A percentile compares a stretch with the other conserved stretches of the same genome.
These are phyloP conservation scores for Syncephalastrum racemosum DNA, from an alignment of 371 early-diverging fungal genomes.

Conservation along the genomic window DNA sequence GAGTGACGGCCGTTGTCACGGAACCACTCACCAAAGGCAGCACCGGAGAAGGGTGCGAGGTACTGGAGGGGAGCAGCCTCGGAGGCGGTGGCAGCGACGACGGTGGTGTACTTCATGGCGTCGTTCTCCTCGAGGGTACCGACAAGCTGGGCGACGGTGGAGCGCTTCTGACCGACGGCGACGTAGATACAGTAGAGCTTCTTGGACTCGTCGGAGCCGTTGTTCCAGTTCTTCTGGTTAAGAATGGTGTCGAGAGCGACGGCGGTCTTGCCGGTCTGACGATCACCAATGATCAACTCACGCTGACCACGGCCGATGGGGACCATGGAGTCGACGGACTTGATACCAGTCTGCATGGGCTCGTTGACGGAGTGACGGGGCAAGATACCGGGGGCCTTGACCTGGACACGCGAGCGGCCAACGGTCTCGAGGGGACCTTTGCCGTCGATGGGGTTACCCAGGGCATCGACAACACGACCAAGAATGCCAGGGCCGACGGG, in stretches of 20 bases:
- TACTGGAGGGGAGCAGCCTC: conserved; percentile 95
- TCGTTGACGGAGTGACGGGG: conserved; percentile 96
- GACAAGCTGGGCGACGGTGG: conserved; percentile 96
- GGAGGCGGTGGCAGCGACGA: conserved; percentile 96
- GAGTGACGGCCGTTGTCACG: conserved; percentile 95
- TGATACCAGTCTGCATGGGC: conserved; percentile 98
- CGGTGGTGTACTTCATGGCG: conserved; percentile 82
- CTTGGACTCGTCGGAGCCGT: conserved; percentile 53
- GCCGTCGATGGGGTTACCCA: conserved; percentile 97
- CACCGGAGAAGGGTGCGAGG: conserved; percentile 95
- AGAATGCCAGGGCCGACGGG: conserved; percentile 89
- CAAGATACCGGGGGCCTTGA: conserved; percentile 97
- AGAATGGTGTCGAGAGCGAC: conserved; percentile 95
- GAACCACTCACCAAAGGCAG: conserved; percentile 93
- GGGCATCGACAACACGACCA: conserved; percentile 95
- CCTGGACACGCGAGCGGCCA: conserved; percentile 85
- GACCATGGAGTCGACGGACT: conserved; percentile 98
- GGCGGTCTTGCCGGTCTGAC: conserved; percentile 97
- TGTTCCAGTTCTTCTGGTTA: conserved; percentile 96
- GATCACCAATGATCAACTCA: conserved; percentile 98
- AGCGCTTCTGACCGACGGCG: conserved; percentile 96
- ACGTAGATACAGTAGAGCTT: conserved; percentile 94
- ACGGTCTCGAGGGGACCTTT: conserved; percentile 88
- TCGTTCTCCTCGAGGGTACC: conserved; percentile 90
- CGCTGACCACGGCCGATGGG: conserved; percentile 98